Evolutionary conservation across 2,329 filamentous ascomycete genomes (phyloP), one percentile per base, ranked within the genome.

Genomic region (Aspergillus proliferans): DNA sequence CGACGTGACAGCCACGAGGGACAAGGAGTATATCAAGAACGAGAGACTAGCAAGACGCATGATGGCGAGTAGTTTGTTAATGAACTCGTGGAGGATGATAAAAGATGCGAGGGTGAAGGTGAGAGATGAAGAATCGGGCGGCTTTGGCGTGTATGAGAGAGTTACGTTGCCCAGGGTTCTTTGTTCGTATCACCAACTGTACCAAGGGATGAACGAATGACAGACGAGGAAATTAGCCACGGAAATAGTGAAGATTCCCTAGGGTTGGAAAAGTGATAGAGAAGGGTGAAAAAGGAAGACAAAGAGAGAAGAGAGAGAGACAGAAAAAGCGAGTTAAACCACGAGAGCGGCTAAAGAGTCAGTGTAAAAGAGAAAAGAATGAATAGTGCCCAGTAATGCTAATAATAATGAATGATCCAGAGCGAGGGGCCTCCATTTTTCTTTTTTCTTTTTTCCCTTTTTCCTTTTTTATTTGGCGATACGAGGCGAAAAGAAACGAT

Each of bases 21-120:
- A 62, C 48, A 68, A 55, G 48, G 64, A 63, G 52, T 67, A 65
- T 14, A 61, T 46, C 49, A 68, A 45, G 41, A 68, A 57, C 45
- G 65, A 65, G 40, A 67, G 58, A 46, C 54, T 53, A 47, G 58
- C 52, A 43, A 62, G 51, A 56, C 64, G 64, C 65, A 68, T 68
- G 52, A 48, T 62, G 56, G 53, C 47, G 26, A 41, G 38, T 22
- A 14, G 40, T 42, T 42, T 14, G n/a, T 12, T 19, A 24, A 26
- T 30, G 26, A 30, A 30, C 10, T 12, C 9, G 26, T 30, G 36
- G 21, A 43, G 14, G 21, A 43, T 15, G n/a, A 28, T n/a, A 9
- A 18, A 21, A 12, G 14, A 26, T 28, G 41, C 22, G 41, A 28
- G 24, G 41, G 41, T 26, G 22, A 43, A 8, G 22, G 15, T 18